A percentile compares a stretch with the other conserved stretches of the same genome.
phyloP scores from a whole-genome alignment of 2,329 filamentous ascomycete species.

The Arthroderma sp. region DNA sequence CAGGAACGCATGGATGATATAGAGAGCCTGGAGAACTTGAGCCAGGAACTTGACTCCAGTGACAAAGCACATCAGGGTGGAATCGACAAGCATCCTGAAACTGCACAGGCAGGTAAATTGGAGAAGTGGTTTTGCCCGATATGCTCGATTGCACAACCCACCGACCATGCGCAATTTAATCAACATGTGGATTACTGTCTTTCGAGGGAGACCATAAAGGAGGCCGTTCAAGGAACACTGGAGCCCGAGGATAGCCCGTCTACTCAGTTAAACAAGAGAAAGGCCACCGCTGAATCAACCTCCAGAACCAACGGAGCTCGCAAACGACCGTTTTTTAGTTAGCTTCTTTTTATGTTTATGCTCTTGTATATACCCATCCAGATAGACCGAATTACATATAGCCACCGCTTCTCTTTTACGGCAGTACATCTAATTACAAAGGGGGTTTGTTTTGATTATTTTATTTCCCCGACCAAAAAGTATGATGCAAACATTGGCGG shows the following conservation, averaged over 20 bases:
- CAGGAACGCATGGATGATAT: conserved; percentile 50
- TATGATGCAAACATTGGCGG: neutral
- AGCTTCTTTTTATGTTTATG: neutral
- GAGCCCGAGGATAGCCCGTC: conserved; percentile 14
- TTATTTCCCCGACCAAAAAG: neutral
- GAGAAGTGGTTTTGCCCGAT: conserved; percentile 72
- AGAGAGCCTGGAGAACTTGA: conserved; percentile 49
- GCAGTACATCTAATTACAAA: neutral
- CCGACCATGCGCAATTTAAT: conserved; percentile 71
- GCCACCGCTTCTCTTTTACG: too few species aligned
- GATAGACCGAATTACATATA: neutral
- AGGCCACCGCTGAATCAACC: conserved; percentile 22
- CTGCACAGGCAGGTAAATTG: neutral
- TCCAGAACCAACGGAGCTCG: too few species aligned
- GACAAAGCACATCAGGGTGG: conserved; percentile 17
- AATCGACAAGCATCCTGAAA: conserved; percentile 13
- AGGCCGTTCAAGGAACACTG: conserved; percentile 53
- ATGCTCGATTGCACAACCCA: conserved; percentile 61
- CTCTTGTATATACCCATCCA: neutral
- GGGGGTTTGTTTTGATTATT: neutral
- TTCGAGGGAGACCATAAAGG: conserved; percentile 72
- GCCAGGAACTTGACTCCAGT: conserved; percentile 39
- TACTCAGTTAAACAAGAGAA: neutral
- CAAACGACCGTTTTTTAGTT: conserved; percentile 15
- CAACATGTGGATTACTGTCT: conserved; percentile 87